phyloP scores from a whole-genome alignment of 192 early-diverging fungal genomes.

The Funneliformis geosporum region DNA sequence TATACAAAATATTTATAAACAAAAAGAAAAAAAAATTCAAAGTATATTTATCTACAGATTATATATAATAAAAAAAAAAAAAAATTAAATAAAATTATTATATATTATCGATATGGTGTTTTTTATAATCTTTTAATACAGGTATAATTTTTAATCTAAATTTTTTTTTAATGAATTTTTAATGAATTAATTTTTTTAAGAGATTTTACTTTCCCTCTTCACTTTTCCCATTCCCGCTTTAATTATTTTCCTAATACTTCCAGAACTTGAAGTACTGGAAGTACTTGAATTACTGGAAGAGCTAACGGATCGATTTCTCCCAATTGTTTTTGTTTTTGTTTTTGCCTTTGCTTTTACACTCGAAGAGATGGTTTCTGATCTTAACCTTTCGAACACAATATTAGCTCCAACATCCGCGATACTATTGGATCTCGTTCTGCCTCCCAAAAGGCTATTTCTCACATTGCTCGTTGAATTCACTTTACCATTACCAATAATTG shows the following conservation, averaged over 20 bases:
- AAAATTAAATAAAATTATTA: too few species aligned
- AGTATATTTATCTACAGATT: too few species aligned
- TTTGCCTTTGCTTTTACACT: not conserved
- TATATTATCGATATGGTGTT: too few species aligned
- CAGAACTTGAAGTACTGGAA: not conserved
- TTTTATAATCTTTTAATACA: too few species aligned
- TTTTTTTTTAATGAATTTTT: too few species aligned
- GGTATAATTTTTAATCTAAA: too few species aligned
- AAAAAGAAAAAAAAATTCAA: too few species aligned
- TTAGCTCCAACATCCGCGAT: not conserved
- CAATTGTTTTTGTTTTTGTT: too few species aligned
- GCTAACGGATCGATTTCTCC: not conserved
- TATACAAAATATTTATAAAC: too few species aligned
- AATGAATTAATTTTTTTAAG: not conserved
- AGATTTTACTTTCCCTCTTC: not conserved
- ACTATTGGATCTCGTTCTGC: not conserved
- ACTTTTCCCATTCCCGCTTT: not conserved
- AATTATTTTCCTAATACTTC: not conserved
- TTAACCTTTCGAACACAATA: not conserved
- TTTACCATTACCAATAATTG: not conserved
- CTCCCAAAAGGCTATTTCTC: not conserved
- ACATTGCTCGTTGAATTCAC: not conserved
- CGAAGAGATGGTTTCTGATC: not conserved
- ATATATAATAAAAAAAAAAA: too few species aligned
- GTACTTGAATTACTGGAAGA: not conserved